phyloP scores from a whole-genome alignment of 768 basidiomycete genomes.

The Termitomyces sp. region DNA sequence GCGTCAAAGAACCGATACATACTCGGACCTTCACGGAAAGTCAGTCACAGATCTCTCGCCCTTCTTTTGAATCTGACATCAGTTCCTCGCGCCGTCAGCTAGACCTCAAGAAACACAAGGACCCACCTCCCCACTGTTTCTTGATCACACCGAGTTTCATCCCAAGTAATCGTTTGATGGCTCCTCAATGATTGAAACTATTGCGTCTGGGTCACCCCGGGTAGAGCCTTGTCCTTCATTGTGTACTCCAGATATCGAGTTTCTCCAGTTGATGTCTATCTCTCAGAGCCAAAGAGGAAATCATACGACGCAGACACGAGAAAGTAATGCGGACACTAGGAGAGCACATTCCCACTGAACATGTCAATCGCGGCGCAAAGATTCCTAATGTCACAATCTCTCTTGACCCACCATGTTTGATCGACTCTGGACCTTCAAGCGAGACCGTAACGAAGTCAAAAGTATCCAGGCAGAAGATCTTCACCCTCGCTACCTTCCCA shows the following conservation, averaged over 20 bases:
- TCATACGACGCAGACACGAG: slow-evolving; percentile 7
- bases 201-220: slow-evolving; percentile 8
- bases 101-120: slow-evolving; percentile 5
- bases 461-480: slow-evolving; percentile 5
- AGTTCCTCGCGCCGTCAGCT: neutral
- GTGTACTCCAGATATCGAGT: neutral
- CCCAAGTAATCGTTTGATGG: neutral
- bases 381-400: slow-evolving; percentile 8
- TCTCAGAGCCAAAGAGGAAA: slow-evolving; percentile 14
- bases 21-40: too few species aligned
- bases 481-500: slow-evolving; percentile 11
- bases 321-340: slow-evolving; percentile 18
- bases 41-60: too few species aligned
- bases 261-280: neutral
- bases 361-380: slow-evolving; percentile 8
- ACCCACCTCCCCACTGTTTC: slow-evolving; percentile 6
- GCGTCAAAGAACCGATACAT: neutral
- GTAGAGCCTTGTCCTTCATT: slow-evolving; percentile 5
- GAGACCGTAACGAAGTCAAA: neutral
- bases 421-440: neutral
- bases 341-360: slow-evolving; percentile 15
- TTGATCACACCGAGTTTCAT: slow-evolving; percentile 8
- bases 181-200: slow-evolving; percentile 5
- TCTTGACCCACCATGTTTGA: slow-evolving; percentile 7
- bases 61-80: neutral